phyloP scores from a whole-genome alignment of 1,139 yeast species.

The Yamadazyma triangularis region DNA sequence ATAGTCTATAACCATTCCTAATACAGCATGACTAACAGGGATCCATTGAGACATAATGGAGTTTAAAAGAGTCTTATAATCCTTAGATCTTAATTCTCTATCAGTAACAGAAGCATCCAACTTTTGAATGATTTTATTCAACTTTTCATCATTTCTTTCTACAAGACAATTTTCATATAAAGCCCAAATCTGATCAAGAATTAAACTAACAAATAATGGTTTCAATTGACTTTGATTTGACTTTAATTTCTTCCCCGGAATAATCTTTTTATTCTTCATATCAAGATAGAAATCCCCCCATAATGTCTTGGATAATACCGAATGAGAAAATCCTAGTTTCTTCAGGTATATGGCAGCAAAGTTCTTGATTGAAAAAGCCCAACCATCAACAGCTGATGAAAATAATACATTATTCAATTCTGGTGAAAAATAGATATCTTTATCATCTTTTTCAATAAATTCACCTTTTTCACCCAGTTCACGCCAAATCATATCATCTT shows the following conservation, averaged over 20 bases:
- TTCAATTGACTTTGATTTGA: slow-evolving; percentile 49
- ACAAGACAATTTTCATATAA: slow-evolving; percentile 69
- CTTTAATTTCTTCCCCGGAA: slow-evolving; percentile 52
- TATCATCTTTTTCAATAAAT: slow-evolving; percentile 73
- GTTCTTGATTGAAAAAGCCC: slow-evolving; percentile 93
- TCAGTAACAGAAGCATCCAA: slow-evolving; percentile 66
- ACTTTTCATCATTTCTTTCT: slow-evolving; percentile 64
- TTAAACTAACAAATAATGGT: slow-evolving; percentile 83
- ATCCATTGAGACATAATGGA: slow-evolving; percentile 92
- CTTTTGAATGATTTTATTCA: slow-evolving; percentile 67
- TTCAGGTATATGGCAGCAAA: slow-evolving; percentile 83
- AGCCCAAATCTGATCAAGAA: slow-evolving; percentile 90
- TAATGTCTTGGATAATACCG: slow-evolving; percentile 74
- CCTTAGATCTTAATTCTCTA: slow-evolving; percentile 78
- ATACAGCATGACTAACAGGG: slow-evolving; percentile 82
- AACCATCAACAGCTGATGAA: slow-evolving; percentile 93
- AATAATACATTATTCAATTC: slow-evolving; percentile 88
- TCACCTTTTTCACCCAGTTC: slow-evolving; percentile 57
- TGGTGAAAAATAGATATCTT: slow-evolving; percentile 85
- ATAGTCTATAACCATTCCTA: slow-evolving; percentile 78
- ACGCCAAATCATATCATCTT: slow-evolving; percentile 81
- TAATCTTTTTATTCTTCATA: slow-evolving; percentile 80
- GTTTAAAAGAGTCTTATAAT: slow-evolving; percentile 56
- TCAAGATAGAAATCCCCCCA: slow-evolving; percentile 96
- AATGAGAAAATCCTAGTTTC: slow-evolving; percentile 79